These are phyloP conservation scores for Cryoendolithus antarcticus DNA, from an alignment of 2,329 filamentous ascomycete genomes.

Conservation along the genomic window DNA sequence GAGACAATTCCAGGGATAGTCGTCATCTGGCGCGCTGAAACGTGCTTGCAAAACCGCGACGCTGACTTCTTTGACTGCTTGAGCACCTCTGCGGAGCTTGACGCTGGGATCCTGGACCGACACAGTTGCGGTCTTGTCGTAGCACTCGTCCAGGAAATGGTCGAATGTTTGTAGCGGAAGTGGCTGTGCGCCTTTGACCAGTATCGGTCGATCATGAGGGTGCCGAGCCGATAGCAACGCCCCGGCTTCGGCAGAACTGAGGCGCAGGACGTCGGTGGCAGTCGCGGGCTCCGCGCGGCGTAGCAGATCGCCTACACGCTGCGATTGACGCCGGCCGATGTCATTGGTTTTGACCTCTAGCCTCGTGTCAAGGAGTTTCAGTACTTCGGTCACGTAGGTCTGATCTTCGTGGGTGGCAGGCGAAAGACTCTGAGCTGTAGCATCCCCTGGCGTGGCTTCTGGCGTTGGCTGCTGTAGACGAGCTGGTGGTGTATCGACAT, in stretches of 20 bases:
- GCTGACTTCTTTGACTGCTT: conserved; percentile 10
- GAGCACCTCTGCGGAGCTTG: conserved; percentile 3
- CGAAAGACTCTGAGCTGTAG: too few species aligned
- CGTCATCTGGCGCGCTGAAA: conserved; percentile 6
- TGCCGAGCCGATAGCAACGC: conserved; percentile 11
- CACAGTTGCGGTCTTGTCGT: conserved; percentile 18
- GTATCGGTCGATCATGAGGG: conserved; percentile 17
- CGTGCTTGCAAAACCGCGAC: conserved; percentile 16
- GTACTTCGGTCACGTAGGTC: too few species aligned
- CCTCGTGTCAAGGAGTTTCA: too few species aligned
- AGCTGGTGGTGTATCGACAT: too few species aligned
- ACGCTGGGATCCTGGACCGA: conserved; percentile 18
- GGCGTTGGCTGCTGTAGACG: too few species aligned
- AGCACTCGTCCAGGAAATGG: conserved; percentile 18
- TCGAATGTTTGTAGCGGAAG: conserved; percentile 14
- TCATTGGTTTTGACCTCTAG: too few species aligned
- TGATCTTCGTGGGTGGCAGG: too few species aligned
- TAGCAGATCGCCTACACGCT: conserved; percentile 16
- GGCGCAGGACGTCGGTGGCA: conserved; percentile 13
- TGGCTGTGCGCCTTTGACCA: conserved; percentile 16
- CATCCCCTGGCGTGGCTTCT: too few species aligned
- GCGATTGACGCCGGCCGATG: conserved; percentile 9
- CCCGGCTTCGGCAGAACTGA: conserved; percentile 13
- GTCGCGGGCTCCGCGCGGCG: conserved; percentile 11
- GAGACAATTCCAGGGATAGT: conserved; percentile 20